A percentile compares a stretch with the other conserved stretches of the same genome.
phyloP scores from a whole-genome alignment of 208 protist species.

The Acanthamoeba culbertsoni region DNA sequence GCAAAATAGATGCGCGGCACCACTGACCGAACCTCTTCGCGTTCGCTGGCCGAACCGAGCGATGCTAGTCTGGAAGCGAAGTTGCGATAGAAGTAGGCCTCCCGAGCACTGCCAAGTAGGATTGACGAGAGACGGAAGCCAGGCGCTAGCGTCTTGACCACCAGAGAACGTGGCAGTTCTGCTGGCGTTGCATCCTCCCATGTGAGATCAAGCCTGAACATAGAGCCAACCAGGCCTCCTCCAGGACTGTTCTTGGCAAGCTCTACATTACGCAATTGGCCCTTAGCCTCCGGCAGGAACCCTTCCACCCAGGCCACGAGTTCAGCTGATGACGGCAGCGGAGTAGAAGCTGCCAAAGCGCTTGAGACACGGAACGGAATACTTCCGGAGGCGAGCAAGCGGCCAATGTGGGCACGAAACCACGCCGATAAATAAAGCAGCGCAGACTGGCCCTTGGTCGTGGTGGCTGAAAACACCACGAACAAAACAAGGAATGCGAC shows the following conservation, averaged over 20 bases:
- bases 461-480: too few species aligned
- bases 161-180: neutral
- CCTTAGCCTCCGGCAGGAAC: neutral
- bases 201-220: slow-evolving; percentile 50
- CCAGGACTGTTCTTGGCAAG: neutral
- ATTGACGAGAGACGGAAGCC: neutral
- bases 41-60: neutral
- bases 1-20: slow-evolving; percentile 13
- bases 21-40: neutral
- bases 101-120: slow-evolving; percentile 23
- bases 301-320: neutral
- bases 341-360: neutral
- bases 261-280: neutral
- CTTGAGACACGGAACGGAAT: neutral
- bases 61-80: neutral
- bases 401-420: neutral
- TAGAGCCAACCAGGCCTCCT: slow-evolving; percentile 3
- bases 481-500: too few species aligned
- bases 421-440: neutral
- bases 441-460: too few species aligned
- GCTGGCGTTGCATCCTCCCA: neutral
- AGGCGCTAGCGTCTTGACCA: slow-evolving; percentile 47
- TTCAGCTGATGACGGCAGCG: neutral
- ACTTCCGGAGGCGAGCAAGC: neutral
- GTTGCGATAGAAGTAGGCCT: slow-evolving; percentile 40